Conservation (phyloP, 1,284 basidiomycete species). For the Meira nashicola region DNA sequence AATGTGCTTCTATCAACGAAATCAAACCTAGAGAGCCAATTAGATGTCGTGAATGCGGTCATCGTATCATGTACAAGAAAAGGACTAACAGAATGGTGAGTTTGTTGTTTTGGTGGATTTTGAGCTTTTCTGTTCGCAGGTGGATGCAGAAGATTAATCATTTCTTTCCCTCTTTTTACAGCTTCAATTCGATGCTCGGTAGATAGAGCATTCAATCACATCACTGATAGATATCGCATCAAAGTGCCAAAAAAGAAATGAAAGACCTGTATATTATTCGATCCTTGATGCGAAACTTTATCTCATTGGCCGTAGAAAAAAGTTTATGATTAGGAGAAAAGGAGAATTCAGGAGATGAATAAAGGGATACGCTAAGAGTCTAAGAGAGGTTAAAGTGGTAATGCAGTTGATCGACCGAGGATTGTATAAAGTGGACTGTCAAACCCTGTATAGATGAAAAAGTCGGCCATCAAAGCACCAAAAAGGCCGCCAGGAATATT, state of each 20-base stretch:
- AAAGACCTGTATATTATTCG: too few species aligned
- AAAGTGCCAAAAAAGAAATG: too few species aligned
- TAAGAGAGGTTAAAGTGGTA: neutral
- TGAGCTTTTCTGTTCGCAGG: neutral
- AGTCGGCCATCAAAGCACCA: conserved; percentile 52
- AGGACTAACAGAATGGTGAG: conserved; percentile 83
- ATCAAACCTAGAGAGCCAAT: conserved; percentile 91
- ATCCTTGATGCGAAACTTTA: neutral
- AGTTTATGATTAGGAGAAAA: neutral
- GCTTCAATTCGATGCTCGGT: conserved; percentile 31
- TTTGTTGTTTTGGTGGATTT: conserved; percentile 29
- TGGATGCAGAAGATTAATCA: neutral
- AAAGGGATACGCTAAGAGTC: neutral
- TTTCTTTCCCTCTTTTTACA: conserved; percentile 5
- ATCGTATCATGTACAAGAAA: conserved; percentile 99
- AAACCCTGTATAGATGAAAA: conserved; percentile 49
- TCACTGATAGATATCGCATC: neutral
- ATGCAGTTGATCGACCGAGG: neutral
- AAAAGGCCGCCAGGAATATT: conserved; percentile 47
- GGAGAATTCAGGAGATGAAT: neutral
- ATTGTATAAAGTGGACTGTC: conserved; percentile 42
- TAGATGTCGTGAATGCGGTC: conserved; percentile 92
- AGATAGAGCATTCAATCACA: conserved; percentile 5
- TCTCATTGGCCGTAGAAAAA: neutral
- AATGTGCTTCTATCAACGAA: conserved; percentile 88